phyloP scores from a whole-genome alignment of 768 basidiomycete species.

The Sporobolomyces pararoseus region DNA sequence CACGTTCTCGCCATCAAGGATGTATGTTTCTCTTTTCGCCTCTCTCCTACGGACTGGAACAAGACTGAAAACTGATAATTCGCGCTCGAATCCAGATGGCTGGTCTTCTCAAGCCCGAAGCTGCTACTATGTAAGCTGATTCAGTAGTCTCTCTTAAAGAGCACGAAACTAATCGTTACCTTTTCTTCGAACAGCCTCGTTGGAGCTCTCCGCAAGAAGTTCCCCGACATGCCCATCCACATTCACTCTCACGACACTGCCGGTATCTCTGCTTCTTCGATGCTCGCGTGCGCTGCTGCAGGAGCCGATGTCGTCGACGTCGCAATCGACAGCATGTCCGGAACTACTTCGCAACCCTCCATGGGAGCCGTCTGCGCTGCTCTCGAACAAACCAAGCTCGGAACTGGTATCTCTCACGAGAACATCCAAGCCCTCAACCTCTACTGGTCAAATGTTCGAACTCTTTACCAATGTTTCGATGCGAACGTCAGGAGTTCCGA shows the following conservation, averaged over 20 bases:
- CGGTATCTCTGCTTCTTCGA: conserved; percentile 94
- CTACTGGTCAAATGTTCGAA: conserved; percentile 96
- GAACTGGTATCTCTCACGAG: conserved; percentile 92
- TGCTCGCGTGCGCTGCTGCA: conserved; percentile 92
- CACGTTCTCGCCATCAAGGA: conserved; percentile 98
- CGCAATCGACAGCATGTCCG: conserved; percentile 99
- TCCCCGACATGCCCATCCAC: conserved; percentile 97
- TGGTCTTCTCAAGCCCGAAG: conserved; percentile 87
- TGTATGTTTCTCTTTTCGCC: conserved; percentile 61
- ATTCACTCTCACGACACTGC: conserved; percentile 99
- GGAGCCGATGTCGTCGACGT: conserved; percentile 98
- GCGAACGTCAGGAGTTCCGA: conserved; percentile 96
- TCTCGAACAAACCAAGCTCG: conserved; percentile 85
- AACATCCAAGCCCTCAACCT: conserved; percentile 95
- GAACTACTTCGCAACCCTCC: conserved; percentile 93
- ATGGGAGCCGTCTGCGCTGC: conserved; percentile 97
- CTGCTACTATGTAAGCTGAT: conserved; percentile 79
- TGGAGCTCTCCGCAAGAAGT: conserved; percentile 87
- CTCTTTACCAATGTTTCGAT: conserved; percentile 94
- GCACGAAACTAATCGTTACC: neutral
- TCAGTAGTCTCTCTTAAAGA: neutral
- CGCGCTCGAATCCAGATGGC: conserved; percentile 26
- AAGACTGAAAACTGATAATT: neutral
- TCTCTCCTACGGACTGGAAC: neutral
- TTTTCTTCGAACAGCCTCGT: conserved; percentile 62